Evolutionary conservation across 108 stramenopile species (phyloP).

Genomic region (Nitzschia sp.): DNA sequence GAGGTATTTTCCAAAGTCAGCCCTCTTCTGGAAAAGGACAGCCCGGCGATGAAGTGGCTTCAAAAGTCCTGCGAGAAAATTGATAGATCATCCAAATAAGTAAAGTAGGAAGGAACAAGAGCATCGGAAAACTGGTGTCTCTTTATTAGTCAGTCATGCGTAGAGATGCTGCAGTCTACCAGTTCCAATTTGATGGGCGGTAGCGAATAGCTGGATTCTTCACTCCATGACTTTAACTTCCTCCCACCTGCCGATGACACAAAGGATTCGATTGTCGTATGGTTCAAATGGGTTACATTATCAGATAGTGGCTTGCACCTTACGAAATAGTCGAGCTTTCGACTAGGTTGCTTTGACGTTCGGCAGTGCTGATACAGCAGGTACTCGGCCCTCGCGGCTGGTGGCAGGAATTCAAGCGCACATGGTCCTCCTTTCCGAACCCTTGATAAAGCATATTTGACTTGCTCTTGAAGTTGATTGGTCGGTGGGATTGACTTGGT

Average conservation of each 20-base stretch:
- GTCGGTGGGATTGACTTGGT: constrained; percentile 60
- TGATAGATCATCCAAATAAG: constrained; percentile 31
- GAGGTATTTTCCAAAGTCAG: constrained; percentile 74
- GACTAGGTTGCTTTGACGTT: constrained; percentile 23
- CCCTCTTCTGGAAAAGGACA: constrained; percentile 68
- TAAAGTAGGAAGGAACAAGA: not conserved
- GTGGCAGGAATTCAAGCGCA: constrained; percentile 23
- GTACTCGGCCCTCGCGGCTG: constrained; percentile 60
- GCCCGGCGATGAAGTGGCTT: constrained; percentile 79
- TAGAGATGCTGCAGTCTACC: constrained; percentile 58
- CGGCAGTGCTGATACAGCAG: constrained; percentile 68
- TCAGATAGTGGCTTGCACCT: constrained; percentile 76
- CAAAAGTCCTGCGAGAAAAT: constrained; percentile 74
- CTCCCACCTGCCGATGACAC: constrained; percentile 15
- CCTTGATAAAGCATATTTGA: constrained; percentile 8
- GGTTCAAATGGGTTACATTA: constrained; percentile 50
- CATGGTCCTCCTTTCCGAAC: not conserved
- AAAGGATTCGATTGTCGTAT: constrained; percentile 53
- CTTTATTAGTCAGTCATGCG: not conserved
- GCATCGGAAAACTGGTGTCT: not conserved
- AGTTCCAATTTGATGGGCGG: constrained; percentile 69
- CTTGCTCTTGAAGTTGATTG: constrained; percentile 35
- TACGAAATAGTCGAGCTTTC: constrained; percentile 57
- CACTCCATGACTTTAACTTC: constrained; percentile 32
- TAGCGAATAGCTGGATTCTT: constrained; percentile 47